A percentile compares a stretch with the other conserved stretches of the same genome.
phyloP scores from a whole-genome alignment of 2,329 filamentous ascomycete species.

The Aureobasidium sp. region DNA sequence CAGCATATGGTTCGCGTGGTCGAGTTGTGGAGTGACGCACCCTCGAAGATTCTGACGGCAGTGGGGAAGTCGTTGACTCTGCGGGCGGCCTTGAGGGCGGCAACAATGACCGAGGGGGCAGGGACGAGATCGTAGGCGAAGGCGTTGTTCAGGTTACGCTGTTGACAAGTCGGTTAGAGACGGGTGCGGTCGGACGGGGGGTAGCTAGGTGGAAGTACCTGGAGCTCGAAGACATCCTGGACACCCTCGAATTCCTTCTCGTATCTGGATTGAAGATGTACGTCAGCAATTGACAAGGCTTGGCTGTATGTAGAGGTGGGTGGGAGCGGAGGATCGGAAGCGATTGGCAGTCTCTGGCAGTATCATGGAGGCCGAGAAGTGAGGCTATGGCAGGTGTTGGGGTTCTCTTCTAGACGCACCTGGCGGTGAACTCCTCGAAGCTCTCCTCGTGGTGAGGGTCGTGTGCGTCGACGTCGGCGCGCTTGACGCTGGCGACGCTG shows the following conservation, averaged over 20 bases:
- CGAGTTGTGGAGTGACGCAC: slow-evolving; percentile 47
- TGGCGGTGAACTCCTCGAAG: slow-evolving; percentile 96
- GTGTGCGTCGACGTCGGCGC: slow-evolving; percentile 30
- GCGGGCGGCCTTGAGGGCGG: slow-evolving; percentile 87
- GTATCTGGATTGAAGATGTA: slow-evolving; percentile 57
- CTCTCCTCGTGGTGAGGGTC: slow-evolving; percentile 82
- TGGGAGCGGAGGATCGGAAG: neutral
- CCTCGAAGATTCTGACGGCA: slow-evolving; percentile 96
- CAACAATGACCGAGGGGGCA: slow-evolving; percentile 80
- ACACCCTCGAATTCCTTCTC: slow-evolving; percentile 98
- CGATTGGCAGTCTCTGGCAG: slow-evolving; percentile 44
- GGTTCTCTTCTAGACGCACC: slow-evolving; percentile 54
- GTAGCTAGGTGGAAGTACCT: slow-evolving; percentile 54
- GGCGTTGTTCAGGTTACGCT: slow-evolving; percentile 98
- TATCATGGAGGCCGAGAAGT: slow-evolving; percentile 36
- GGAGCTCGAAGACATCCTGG: slow-evolving; percentile 98
- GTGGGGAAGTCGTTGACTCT: slow-evolving; percentile 98
- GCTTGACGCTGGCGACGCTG: slow-evolving; percentile 44
- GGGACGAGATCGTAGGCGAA: slow-evolving; percentile 99
- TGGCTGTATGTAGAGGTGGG: neutral
- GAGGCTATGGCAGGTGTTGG: slow-evolving; percentile 45
- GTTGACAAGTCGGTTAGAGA: slow-evolving; percentile 15
- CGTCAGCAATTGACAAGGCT: slow-evolving; percentile 13
- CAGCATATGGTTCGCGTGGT: neutral
- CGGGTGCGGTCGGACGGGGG: neutral